These are phyloP conservation scores for Papiliotrema nemorosa DNA, from an alignment of 1,284 basidiomycete genomes.

Conservation along the genomic window DNA sequence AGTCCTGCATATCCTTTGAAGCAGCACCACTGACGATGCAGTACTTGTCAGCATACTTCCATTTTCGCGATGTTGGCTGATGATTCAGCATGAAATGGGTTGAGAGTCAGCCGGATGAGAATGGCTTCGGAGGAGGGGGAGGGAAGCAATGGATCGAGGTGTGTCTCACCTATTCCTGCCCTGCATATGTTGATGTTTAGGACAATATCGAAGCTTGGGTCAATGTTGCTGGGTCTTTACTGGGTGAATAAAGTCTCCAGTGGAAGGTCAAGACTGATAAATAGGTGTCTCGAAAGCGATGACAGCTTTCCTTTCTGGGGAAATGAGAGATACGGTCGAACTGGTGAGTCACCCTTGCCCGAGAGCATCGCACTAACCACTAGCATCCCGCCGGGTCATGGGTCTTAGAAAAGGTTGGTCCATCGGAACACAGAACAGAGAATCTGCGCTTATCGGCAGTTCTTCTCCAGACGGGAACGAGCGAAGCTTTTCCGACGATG, in stretches of 20 bases:
- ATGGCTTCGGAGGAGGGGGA: constrained; percentile 67
- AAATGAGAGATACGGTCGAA: constrained; percentile 95
- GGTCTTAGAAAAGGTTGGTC: constrained; percentile 53
- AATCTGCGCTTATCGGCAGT: constrained; percentile 41
- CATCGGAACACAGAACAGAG: neutral
- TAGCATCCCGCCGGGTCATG: constrained; percentile 55
- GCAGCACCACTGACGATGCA: constrained; percentile 7
- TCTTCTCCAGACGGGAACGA: constrained; percentile 87
- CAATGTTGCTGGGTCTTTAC: constrained; percentile 81
- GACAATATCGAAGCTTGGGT: constrained; percentile 76
- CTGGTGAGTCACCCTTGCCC: constrained; percentile 23
- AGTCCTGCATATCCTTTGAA: constrained; percentile 7
- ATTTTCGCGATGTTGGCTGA: neutral
- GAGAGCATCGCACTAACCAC: constrained; percentile 6
- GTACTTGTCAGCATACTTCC: constrained; percentile 44
- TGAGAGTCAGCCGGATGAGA: constrained; percentile 61
- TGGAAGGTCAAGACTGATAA: neutral
- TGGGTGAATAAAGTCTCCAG: constrained; percentile 46
- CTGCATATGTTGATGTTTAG: constrained; percentile 43
- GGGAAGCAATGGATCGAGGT: constrained; percentile 91
- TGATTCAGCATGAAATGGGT: constrained; percentile 85
- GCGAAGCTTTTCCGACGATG: constrained; percentile 89
- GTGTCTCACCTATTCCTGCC: neutral
- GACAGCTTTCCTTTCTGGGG: constrained; percentile 88
- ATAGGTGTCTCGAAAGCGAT: constrained; percentile 75